These are phyloP conservation scores for Tolypocladium tropicale DNA, from an alignment of 2,329 filamentous ascomycete genomes.

Conservation along the genomic window DNA sequence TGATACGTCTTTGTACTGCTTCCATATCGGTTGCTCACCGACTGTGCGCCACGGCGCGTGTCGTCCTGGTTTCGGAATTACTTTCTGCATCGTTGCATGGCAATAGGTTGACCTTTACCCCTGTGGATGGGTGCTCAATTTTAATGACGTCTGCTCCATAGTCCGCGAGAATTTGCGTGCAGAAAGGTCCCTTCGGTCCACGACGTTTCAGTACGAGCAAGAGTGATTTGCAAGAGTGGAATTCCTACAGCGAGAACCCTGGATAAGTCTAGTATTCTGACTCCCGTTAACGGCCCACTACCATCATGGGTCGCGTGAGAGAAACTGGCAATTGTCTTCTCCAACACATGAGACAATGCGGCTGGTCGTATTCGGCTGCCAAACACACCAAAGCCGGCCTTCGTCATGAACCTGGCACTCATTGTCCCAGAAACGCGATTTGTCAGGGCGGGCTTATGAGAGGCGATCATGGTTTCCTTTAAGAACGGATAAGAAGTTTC, in stretches of 20 bases:
- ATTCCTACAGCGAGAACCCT: constrained; percentile 6
- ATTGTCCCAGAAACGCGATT: too few relatives aligned
- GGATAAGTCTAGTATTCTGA: constrained; percentile 7
- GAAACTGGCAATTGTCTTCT: neutral
- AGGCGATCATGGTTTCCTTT: too few relatives aligned
- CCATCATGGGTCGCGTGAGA: neutral
- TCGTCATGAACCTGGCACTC: too few relatives aligned
- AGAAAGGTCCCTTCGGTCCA: constrained; percentile 23
- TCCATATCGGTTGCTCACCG: constrained; percentile 15
- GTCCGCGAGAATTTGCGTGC: constrained; percentile 33
- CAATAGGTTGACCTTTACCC: neutral
- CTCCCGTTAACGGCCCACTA: constrained; percentile 1
- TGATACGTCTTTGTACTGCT: constrained; percentile 19
- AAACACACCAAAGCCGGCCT: too few relatives aligned
- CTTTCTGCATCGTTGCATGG: neutral
- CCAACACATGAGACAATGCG: too few relatives aligned
- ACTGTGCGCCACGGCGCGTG: constrained; percentile 9
- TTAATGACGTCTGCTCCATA: constrained; percentile 33
- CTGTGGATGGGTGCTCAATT: constrained; percentile 20
- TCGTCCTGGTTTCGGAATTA: constrained; percentile 6
- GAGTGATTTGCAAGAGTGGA: too few relatives aligned
- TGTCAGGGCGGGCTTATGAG: too few relatives aligned
- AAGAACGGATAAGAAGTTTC: too few relatives aligned
- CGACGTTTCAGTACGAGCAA: too few relatives aligned
- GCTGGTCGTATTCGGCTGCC: neutral